Percentiles rank a stretch among this genome's conserved stretches.
Conservation (phyloP, 495 filamentous ascomycete genomes). For the Penicillium mononematosum region DNA sequence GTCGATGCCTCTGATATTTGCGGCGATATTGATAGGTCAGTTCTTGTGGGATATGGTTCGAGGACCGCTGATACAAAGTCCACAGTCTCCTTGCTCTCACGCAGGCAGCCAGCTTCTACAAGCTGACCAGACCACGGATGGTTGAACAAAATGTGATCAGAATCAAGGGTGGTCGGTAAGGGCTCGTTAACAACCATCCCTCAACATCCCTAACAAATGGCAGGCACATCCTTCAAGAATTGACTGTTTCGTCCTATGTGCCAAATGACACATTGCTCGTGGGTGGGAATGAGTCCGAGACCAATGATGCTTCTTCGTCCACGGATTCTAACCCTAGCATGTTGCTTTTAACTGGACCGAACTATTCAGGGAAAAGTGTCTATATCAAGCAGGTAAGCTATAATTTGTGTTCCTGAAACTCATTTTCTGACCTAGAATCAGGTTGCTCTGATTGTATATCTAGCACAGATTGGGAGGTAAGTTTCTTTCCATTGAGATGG, state of each 20-base stretch:
- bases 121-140: constrained; percentile 67
- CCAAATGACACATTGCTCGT: constrained; percentile 72
- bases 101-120: constrained; percentile 72
- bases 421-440: constrained; percentile 12
- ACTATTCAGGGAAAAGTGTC: constrained; percentile 94
- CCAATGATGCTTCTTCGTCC: not conserved
- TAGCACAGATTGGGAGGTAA: constrained; percentile 84
- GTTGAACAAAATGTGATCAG: constrained; percentile 68
- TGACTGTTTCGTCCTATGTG: constrained; percentile 81
- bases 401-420: not conserved
- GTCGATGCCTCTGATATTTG: constrained; percentile 68
- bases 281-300: constrained; percentile 50
- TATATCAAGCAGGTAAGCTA: constrained; percentile 78
- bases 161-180: constrained; percentile 76
- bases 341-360: constrained; percentile 86
- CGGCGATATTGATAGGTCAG: constrained; percentile 78
- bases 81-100: constrained; percentile 76
- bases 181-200: not conserved
- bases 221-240: constrained; percentile 84
- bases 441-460: constrained; percentile 85
- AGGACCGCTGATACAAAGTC: constrained; percentile 6
- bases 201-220: constrained; percentile 17
- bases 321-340: constrained; percentile 57
- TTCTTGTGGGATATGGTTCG: not conserved
- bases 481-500: not conserved